Evolutionary conservation across 768 basidiomycete genomes (phyloP).

Genomic region (Melanogaster broomeanus): DNA sequence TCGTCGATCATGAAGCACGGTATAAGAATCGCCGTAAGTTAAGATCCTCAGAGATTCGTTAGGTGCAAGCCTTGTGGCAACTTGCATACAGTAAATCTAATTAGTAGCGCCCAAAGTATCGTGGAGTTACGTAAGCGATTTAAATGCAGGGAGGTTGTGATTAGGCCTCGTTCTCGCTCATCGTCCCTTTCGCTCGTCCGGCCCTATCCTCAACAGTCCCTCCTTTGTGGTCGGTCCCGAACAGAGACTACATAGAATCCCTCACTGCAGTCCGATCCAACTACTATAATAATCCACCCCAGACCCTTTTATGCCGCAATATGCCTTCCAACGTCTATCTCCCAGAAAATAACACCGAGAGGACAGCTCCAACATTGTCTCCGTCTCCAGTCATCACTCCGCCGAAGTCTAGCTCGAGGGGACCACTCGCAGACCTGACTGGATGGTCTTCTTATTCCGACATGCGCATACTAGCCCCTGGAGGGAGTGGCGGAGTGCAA

Average conservation of each 20-base stretch:
- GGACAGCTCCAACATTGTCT: slow-evolving; percentile 1
- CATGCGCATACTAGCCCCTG: slow-evolving; percentile 14
- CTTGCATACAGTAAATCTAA: too few relatives aligned
- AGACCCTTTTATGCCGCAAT: slow-evolving; percentile 4
- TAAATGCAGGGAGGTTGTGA: neutral
- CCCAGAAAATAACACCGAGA: slow-evolving; percentile 6
- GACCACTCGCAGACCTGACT: slow-evolving; percentile 12
- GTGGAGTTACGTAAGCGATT: slow-evolving; percentile 7
- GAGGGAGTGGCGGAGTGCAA: slow-evolving; percentile 1
- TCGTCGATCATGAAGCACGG: neutral
- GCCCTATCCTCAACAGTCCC: neutral
- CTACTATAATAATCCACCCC: neutral
- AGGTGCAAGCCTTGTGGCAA: too few relatives aligned
- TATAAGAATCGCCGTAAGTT: too few relatives aligned
- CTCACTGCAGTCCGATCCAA: neutral
- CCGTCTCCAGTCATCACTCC: slow-evolving; percentile 12
- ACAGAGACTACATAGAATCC: neutral
- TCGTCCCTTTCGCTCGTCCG: neutral
- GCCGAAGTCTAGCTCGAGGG: slow-evolving; percentile 7
- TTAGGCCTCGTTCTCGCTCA: too few relatives aligned
- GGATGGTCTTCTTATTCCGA: slow-evolving; percentile 18
- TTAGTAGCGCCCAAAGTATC: neutral
- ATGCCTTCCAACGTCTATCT: slow-evolving; percentile 2
- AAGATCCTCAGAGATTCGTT: too few relatives aligned
- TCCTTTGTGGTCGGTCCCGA: neutral